Base-by-base conservation (phyloP, 176 grass and related monocot genomes). In the Triticum urartu region DNA sequence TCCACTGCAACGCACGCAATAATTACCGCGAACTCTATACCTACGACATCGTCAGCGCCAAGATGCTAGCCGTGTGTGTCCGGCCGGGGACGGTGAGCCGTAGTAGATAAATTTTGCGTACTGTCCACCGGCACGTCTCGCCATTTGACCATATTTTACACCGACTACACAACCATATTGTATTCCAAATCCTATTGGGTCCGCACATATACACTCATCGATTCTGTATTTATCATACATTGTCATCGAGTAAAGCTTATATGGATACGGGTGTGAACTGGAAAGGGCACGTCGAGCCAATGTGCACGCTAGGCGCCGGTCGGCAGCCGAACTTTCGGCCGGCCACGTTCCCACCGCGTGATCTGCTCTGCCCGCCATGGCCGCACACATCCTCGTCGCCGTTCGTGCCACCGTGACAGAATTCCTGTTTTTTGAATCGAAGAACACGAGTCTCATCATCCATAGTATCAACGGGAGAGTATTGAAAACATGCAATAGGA, bases 51-150 rank as follows among this genome's bases (percentile, higher is more conserved):
- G 38, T 80, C 38, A 63, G 13, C 40, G 9, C 68, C 68, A 40
- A 71, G 59, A 39, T 40, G 10, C 68, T 72, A 13, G 68, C 68
- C 38, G 36, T 59, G 50, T 54, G 54, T 59, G 54, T 59, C 14
- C 69, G 36, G 38, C 38, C 38, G 22, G 78, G 24, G 61, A 64
- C 38, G 78, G 78, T 20, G 73, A 26, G 42, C 45, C 72, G 45
- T 76, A 80, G 78, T 80, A 80, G 61, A 66, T 80, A 80, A 80
- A 47, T 80, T 80, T 80, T 65, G 60, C 60, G 61, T 43, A 36
- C 18, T 40, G 22, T 43, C 77, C 14, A 64, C 25, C 38, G 38
- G n/a, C 77, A 40, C 21, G 3, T 79, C 52, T n/a, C 34, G 59
- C 3, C 39, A 61, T 79, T 64, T 25, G n/a, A 78, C 39, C 78